phyloP scores from a whole-genome alignment of 352 stramenopile genomes.

The Phytopythium chamaehyphon region DNA sequence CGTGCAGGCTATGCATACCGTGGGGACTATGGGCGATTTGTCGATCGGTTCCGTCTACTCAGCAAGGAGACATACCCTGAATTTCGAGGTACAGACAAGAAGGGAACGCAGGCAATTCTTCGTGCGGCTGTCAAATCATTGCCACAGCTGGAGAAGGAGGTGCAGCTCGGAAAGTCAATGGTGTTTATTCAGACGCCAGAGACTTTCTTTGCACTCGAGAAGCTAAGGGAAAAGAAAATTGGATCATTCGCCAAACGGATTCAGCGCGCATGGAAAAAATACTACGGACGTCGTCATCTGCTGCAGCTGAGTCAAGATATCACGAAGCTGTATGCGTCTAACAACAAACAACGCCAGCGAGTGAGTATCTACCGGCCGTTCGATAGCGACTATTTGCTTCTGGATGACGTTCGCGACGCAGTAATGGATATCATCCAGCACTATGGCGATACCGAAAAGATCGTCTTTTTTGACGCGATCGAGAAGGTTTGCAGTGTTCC shows the following conservation, averaged over 20 bases:
- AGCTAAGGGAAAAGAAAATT: conserved; percentile 79
- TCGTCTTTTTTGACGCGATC: conserved; percentile 79
- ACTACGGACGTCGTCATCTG: conserved; percentile 73
- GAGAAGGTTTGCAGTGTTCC: conserved; percentile 47
- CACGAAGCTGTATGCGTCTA: conserved; percentile 77
- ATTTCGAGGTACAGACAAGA: conserved; percentile 78
- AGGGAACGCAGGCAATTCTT: conserved; percentile 80
- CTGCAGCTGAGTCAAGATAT: conserved; percentile 83
- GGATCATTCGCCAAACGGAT: conserved; percentile 75
- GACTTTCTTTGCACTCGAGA: conserved; percentile 88
- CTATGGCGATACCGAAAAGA: conserved; percentile 73
- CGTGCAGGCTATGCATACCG: conserved; percentile 82
- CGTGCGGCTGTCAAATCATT: conserved; percentile 65
- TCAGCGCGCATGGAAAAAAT: conserved; percentile 81
- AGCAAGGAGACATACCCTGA: conserved; percentile 83
- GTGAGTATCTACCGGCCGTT: conserved; percentile 88
- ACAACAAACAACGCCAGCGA: conserved; percentile 77
- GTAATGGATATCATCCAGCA: conserved; percentile 68
- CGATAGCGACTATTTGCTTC: conserved; percentile 75
- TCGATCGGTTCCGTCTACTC: conserved; percentile 79
- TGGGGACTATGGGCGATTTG: conserved; percentile 83
- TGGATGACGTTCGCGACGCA: conserved; percentile 56
- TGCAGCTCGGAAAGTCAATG: conserved; percentile 88
- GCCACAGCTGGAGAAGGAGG: conserved; percentile 71
- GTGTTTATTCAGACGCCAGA: conserved; percentile 90